Percentiles rank a stretch among this genome's conserved stretches.
These are phyloP conservation scores for Hypoxylon sp. DNA, from an alignment of 2,329 filamentous ascomycete species.

Conservation along the genomic window DNA sequence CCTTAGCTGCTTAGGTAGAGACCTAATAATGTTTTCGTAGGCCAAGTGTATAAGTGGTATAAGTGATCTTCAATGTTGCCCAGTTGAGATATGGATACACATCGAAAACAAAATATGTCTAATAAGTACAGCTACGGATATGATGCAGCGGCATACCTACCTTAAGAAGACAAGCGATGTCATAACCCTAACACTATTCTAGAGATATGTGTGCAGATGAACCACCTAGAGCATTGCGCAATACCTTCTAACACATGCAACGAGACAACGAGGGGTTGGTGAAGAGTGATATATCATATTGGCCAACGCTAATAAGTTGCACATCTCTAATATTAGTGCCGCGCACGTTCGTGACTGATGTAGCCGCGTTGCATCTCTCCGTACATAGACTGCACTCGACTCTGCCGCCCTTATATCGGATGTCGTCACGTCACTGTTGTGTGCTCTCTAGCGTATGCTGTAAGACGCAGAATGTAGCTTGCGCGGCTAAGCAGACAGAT, in stretches of 20 bases:
- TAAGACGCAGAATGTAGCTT: slow-evolving; percentile 24
- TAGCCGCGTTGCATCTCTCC: slow-evolving; percentile 18
- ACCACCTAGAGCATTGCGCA: slow-evolving; percentile 18
- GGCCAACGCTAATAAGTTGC: slow-evolving; percentile 21
- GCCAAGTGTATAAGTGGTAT: neutral
- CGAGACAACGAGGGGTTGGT: slow-evolving; percentile 14
- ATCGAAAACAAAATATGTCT: neutral
- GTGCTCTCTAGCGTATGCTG: slow-evolving; percentile 18
- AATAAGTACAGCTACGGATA: slow-evolving; percentile 3
- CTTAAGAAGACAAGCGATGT: slow-evolving; percentile 18
- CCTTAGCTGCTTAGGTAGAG: too few species aligned
- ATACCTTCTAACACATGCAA: slow-evolving; percentile 22
- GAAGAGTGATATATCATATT: slow-evolving; percentile 8
- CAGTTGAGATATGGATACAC: neutral
- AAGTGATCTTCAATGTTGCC: neutral
- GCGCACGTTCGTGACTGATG: slow-evolving; percentile 4
- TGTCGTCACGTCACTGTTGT: slow-evolving; percentile 35
- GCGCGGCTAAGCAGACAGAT: slow-evolving; percentile 27
- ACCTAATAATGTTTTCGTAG: too few species aligned
- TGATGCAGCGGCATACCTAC: slow-evolving; percentile 8
- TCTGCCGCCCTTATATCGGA: slow-evolving; percentile 23
- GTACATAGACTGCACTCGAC: slow-evolving; percentile 5
- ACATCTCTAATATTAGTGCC: slow-evolving; percentile 16
- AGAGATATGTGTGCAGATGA: neutral
- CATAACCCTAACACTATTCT: slow-evolving; percentile 23